phyloP scores from a whole-genome alignment of 352 stramenopile genomes.

The Globisporangium mamillatum region DNA sequence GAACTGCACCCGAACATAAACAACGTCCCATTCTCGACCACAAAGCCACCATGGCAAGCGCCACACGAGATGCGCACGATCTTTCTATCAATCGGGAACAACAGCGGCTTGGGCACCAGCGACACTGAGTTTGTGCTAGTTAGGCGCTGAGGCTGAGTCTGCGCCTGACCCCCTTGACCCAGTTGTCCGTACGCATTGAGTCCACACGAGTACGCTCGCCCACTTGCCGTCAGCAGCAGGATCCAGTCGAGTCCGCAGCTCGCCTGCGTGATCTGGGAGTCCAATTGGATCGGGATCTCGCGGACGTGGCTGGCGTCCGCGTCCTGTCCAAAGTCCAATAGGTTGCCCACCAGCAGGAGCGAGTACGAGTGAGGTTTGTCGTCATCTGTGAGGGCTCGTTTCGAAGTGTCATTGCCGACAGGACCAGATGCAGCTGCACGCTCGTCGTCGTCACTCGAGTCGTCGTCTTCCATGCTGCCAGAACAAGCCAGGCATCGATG shows the following conservation, averaged over 20 bases:
- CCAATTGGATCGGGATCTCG: slow-evolving; percentile 42
- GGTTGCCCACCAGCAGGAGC: slow-evolving; percentile 48
- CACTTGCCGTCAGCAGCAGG: slow-evolving; percentile 43
- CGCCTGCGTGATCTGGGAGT: slow-evolving; percentile 40
- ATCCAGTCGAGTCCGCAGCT: slow-evolving; percentile 51
- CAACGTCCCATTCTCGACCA: slow-evolving; percentile 48
- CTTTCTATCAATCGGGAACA: slow-evolving; percentile 20
- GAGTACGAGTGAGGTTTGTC: slow-evolving; percentile 36
- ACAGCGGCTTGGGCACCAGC: slow-evolving; percentile 23
- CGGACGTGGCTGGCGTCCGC: slow-evolving; percentile 16
- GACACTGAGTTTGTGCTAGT: not conserved
- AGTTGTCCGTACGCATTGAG: slow-evolving; percentile 43
- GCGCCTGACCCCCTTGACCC: slow-evolving; percentile 35
- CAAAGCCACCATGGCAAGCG: slow-evolving; percentile 49
- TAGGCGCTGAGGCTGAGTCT: not conserved
- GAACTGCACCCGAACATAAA: slow-evolving; percentile 72
- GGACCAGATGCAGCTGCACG: not conserved
- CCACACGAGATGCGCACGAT: slow-evolving; percentile 57
- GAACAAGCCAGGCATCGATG: not conserved
- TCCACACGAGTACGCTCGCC: slow-evolving; percentile 34
- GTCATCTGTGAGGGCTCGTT: not conserved
- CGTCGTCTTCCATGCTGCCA: not conserved
- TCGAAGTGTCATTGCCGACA: not conserved
- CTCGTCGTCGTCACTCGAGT: not conserved
- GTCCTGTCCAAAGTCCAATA: slow-evolving; percentile 21